Evolutionary conservation across 1,284 basidiomycete genomes (phyloP), one percentile per base, ranked within the genome.

Genomic region (Rhizopogon hawkerae): DNA sequence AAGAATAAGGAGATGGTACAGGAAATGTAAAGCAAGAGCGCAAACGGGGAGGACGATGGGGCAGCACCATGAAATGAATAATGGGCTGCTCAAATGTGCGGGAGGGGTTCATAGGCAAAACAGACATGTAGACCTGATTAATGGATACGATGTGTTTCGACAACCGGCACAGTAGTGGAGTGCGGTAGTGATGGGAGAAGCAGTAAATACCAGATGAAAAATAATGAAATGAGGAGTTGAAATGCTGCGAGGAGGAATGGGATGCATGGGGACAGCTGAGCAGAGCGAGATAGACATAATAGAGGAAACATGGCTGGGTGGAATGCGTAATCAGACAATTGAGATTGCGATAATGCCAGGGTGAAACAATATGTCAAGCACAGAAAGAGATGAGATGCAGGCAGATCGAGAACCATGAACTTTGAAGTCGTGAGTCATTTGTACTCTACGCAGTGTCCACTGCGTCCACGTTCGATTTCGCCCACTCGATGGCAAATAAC

Each of bases 401-500:
- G 58, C 56, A 58, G 52, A 55, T 56, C 59, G 54, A 54, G 54
- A 61, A 56, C 57, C 56, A 57, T 71, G 61, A 75, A 60, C 70
- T 69, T 43, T 43, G 16, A 43, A 31, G 57, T 75, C 75, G 47
- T 64, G 60, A 31, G 29, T 31, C 29, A 4, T 31, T 10, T 48
- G 58, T 54, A 57, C 59, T 59, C 34, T 59, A 58, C 39, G 61
- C 56, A 42, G 60, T 47, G 55, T 69, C 60, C 33, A 50, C 39
- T 42, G 29, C 26, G 16, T 43, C 41, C 41, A 16, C 24, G 57
- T 74, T 68, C 34, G 60, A 66, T 57, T 69, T 74, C 42, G 84
- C 83, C 82, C 82, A 85, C 47, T 85, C 77, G 58, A 84, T 74
- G 38, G 85, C 85, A 60, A 80, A 88, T 35, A 78, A 63, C 10